Percentiles rank a stretch among this genome's conserved stretches.
phyloP scores from a whole-genome alignment of 73 alveolate genomes.

The Paramecium caudatum region DNA sequence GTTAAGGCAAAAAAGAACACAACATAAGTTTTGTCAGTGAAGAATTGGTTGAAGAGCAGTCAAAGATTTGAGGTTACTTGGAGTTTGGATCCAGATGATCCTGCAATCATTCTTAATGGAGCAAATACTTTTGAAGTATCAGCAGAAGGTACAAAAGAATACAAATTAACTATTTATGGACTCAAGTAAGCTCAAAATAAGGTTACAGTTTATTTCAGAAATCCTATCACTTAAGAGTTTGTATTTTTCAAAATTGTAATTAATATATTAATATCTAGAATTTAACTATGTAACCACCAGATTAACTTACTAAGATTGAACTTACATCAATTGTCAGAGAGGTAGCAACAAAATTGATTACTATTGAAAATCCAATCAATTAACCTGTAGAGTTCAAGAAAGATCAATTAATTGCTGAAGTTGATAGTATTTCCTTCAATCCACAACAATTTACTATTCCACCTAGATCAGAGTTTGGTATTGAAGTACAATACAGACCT shows the following conservation, averaged over 20 bases:
- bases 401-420: conserved; percentile 85
- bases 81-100: conserved; percentile 95
- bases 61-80: conserved; percentile 98
- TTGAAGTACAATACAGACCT: conserved; percentile 97
- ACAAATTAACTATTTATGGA: conserved; percentile 94
- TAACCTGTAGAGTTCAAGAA: conserved; percentile 89
- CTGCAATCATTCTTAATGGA: conserved; percentile 94
- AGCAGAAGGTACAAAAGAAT: conserved; percentile 94
- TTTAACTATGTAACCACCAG: conserved; percentile 88
- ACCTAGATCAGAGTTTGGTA: conserved; percentile 96
- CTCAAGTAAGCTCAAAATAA: conserved; percentile 91
- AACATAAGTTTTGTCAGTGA: conserved; percentile 89
- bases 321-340: conserved; percentile 95
- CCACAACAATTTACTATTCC: conserved; percentile 95
- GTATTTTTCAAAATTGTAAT: conserved; percentile 88
- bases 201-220: conserved; percentile 94
- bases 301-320: conserved; percentile 89
- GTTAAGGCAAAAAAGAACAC: conserved; percentile 95
- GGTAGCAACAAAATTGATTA: conserved; percentile 91
- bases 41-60: conserved; percentile 96
- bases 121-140: conserved; percentile 98
- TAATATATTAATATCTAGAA: neutral
- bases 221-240: conserved; percentile 94
- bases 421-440: conserved; percentile 91
- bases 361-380: conserved; percentile 95